Base-by-base conservation (phyloP, 768 basidiomycete species). In the Suillus plorans region DNA sequence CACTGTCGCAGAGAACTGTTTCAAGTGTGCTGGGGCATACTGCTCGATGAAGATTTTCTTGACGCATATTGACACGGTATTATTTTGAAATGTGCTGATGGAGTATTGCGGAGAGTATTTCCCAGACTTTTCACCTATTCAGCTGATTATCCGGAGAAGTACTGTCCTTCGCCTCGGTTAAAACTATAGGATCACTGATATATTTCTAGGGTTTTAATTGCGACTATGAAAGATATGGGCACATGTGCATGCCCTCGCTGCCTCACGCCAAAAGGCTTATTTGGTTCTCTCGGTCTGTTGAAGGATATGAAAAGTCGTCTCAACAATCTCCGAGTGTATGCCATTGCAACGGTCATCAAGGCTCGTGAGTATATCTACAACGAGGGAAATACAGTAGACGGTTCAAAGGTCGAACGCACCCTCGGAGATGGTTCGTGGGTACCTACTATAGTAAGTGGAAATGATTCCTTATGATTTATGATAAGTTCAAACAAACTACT, bases 91-190 rank as follows among this genome's bases (percentile, higher is more conserved):
- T 71, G 69, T 53, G 39, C 44, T 8, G 70, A 71, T 57, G 64
- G 65, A 12, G 56, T 70, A 14, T 10, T 18, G n/a, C 62, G 70
- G n/a, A 61, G 70, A 10, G 20, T 71, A 22, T 71, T 65, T 49
- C 70, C 70, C 34, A 57, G 67, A 5, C 49, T 71, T 9, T 71
- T 71, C 34, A 72, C 75, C 2, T 69, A 70, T 45, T 68, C 65
- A 5, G 64, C 67, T 16, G 70, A 71, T 59, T 71, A 71, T 62
- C 67, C 65, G 1, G 70, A 71, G 47, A 70, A 70, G 70, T 71
- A 37, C 28, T 28, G 37, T 34, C 22, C 4, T 3, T 14, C 20
- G 20, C 37, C 37, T 37, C 12, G 10, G 12, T 37, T 12, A 37
- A 37, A 10, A 37, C 37, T 37, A 7, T 37, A 1, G 4, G 37